phyloP scores from a whole-genome alignment of 1,284 basidiomycete species.

The Ceratobasidium sp. region DNA sequence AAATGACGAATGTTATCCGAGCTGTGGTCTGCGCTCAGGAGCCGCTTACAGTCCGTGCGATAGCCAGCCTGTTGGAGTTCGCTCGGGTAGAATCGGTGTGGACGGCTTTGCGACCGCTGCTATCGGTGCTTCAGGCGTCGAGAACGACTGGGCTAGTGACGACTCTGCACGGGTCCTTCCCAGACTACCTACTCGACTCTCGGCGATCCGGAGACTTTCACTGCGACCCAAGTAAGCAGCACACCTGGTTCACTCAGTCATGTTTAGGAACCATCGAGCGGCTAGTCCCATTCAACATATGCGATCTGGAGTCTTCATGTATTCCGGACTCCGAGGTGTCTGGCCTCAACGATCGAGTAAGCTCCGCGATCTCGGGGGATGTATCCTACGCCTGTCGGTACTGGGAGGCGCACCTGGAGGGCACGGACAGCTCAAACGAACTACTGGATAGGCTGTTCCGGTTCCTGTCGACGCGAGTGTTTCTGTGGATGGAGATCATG shows the following conservation, averaged over 20 bases:
- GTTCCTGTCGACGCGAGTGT: neutral
- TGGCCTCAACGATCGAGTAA: neutral
- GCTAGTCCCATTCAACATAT: conserved; percentile 16
- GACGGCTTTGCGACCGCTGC: neutral
- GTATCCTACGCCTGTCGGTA: neutral
- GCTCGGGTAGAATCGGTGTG: neutral
- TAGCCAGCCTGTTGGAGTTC: neutral
- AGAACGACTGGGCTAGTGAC: neutral
- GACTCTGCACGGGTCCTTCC: conserved; percentile 10
- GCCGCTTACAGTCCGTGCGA: neutral
- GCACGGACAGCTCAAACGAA: neutral
- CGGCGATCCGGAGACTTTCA: neutral
- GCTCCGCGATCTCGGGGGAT: neutral
- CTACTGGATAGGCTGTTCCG: neutral
- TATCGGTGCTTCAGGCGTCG: neutral
- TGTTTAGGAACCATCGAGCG: conserved; percentile 6
- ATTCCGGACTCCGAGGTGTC: neutral
- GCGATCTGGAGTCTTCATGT: conserved; percentile 1
- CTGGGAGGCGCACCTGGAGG: neutral
- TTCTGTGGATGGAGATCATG: conserved; percentile 26
- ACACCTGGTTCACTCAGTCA: neutral
- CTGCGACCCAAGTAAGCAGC: neutral
- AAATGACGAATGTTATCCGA: neutral
- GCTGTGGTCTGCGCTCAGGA: conserved; percentile 4
- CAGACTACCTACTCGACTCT: neutral